phyloP scores from a whole-genome alignment of 306 rosid genomes.

The Crotalaria pallida region DNA sequence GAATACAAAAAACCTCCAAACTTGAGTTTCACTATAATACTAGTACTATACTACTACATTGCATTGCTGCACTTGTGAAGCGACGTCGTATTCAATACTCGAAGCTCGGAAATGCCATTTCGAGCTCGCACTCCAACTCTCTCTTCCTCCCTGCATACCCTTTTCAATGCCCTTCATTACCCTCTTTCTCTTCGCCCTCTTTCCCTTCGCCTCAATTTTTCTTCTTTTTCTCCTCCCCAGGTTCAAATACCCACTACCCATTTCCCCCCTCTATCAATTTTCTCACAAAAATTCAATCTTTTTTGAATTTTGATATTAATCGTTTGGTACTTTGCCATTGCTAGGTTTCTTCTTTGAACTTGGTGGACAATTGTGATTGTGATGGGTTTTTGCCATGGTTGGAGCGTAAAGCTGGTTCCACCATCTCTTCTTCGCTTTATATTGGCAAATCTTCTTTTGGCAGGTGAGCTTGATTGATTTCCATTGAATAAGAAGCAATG shows the following conservation, averaged over 20 bases:
- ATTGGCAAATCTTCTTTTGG: slow-evolving; percentile 52
- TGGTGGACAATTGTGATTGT: slow-evolving; percentile 24
- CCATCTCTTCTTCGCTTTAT: slow-evolving; percentile 53
- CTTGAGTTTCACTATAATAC: too few relatives aligned
- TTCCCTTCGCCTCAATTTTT: slow-evolving; percentile 17
- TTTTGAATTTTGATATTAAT: neutral
- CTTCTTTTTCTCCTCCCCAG: slow-evolving; percentile 28
- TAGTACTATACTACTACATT: too few relatives aligned
- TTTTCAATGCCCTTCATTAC: slow-evolving; percentile 1
- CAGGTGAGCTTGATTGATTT: slow-evolving; percentile 29
- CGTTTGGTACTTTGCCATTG: neutral
- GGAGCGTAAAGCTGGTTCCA: slow-evolving; percentile 47
- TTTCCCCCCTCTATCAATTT: neutral
- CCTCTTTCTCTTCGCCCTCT: slow-evolving; percentile 17
- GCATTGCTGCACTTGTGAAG: neutral
- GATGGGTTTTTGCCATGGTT: slow-evolving; percentile 60
- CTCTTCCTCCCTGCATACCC: slow-evolving; percentile 19
- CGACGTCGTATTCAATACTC: neutral
- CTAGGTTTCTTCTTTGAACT: slow-evolving; percentile 14
- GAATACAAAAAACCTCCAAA: too few relatives aligned
- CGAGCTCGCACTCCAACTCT: slow-evolving; percentile 20
- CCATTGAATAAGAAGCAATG: neutral
- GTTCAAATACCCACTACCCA: neutral
- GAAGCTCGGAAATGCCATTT: slow-evolving; percentile 36
- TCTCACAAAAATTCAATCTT: neutral